Percentiles rank a stretch among this genome's conserved stretches.
These are phyloP conservation scores for Colletotrichum orbiculare DNA, from an alignment of 2,329 filamentous ascomycete species.

Conservation along the genomic window DNA sequence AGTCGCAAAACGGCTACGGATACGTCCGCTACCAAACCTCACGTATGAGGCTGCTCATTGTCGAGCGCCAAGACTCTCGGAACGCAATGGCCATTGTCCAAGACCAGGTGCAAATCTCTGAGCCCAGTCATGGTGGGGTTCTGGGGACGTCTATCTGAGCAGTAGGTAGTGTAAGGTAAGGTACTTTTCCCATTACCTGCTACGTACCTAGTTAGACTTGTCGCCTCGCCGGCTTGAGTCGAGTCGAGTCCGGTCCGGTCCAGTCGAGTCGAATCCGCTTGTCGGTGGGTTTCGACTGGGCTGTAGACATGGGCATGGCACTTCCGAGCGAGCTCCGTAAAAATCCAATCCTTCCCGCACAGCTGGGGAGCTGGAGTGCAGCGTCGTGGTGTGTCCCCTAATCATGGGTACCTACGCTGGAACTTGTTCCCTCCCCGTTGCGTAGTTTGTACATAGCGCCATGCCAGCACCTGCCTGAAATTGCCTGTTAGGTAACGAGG, in stretches of 20 bases:
- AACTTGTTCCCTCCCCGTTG: not conserved
- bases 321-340: conserved; percentile 1
- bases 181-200: no score
- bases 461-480: no score
- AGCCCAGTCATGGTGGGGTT: conserved; percentile 14
- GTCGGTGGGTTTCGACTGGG: conserved; percentile 14
- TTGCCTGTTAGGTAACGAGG: no score
- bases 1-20: not conserved
- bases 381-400: conserved; percentile 4
- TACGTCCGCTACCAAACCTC: conserved; percentile 1
- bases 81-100: conserved; percentile 27
- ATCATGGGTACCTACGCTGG: not conserved
- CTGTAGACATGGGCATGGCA: conserved; percentile 7
- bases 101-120: conserved; percentile 23
- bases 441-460: no score
- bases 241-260: conserved; percentile 5
- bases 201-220: no score
- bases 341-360: conserved; percentile 10
- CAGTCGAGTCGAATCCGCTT: conserved; percentile 4
- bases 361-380: conserved; percentile 6
- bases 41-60: conserved; percentile 1
- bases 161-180: no score
- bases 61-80: conserved; percentile 23
- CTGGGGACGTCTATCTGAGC: not conserved
- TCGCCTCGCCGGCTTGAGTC: not conserved